phyloP scores from a whole-genome alignment of 306 rosid species.

The Dicorynia guianensis region DNA sequence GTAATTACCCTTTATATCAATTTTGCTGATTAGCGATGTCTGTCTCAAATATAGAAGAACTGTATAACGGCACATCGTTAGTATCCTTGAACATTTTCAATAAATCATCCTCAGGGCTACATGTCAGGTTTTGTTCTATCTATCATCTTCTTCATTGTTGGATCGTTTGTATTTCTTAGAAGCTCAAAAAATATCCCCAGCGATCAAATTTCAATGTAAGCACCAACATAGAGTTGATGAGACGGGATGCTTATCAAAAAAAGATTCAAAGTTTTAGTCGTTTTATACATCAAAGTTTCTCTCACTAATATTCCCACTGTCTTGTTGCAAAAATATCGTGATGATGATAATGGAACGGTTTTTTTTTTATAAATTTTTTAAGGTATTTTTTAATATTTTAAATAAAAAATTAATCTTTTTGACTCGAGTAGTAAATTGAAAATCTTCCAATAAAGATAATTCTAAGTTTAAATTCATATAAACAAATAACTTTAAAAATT shows the following conservation, averaged over 20 bases:
- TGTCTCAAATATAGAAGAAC: neutral
- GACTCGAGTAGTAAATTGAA: too few species aligned
- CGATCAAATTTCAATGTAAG: neutral
- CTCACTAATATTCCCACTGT: neutral
- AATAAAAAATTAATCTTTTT: too few species aligned
- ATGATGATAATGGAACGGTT: too few species aligned
- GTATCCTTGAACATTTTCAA: conserved; percentile 8
- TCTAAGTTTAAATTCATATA: too few species aligned
- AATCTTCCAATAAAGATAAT: too few species aligned
- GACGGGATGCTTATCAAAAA: neutral
- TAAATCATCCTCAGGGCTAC: neutral
- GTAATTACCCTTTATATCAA: conserved; percentile 1
- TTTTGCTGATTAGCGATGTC: neutral
- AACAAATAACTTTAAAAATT: too few species aligned
- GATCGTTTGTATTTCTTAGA: conserved; percentile 1
- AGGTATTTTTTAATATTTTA: too few species aligned
- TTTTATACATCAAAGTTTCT: neutral
- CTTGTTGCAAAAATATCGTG: neutral
- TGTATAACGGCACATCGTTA: conserved; percentile 6
- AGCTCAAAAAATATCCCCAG: neutral
- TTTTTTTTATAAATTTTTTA: too few species aligned
- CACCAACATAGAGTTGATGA: neutral
- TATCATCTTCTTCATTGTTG: neutral
- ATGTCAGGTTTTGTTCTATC: neutral
- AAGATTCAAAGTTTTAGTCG: neutral